A percentile compares a stretch with the other conserved stretches of the same genome.
These are phyloP conservation scores for Chaetoceros tenuissimus DNA, from an alignment of 108 stramenopile species.

Conservation along the genomic window DNA sequence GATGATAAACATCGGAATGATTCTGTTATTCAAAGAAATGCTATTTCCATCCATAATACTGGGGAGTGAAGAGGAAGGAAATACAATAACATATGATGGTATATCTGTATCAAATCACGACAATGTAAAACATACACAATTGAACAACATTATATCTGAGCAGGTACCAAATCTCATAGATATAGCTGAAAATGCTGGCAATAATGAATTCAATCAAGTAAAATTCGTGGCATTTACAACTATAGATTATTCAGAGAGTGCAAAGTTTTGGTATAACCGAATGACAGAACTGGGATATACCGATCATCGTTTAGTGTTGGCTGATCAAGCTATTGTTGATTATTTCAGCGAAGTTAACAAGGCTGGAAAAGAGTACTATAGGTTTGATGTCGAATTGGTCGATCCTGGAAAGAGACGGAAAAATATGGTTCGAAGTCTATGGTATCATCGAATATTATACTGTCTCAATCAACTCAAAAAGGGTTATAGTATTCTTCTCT, in stretches of 20 bases:
- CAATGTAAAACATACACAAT: too few relatives aligned
- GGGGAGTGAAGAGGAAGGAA: too few relatives aligned
- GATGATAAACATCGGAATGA: too few relatives aligned
- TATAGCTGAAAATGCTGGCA: too few relatives aligned
- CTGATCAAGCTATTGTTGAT: slow-evolving; percentile 6
- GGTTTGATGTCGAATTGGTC: not conserved
- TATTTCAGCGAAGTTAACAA: not conserved
- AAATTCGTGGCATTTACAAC: slow-evolving; percentile 39
- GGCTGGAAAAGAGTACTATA: not conserved
- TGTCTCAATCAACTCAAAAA: slow-evolving; percentile 15
- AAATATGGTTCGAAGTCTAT: not conserved
- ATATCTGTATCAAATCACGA: too few relatives aligned
- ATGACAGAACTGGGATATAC: slow-evolving; percentile 22
- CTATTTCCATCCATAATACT: too few relatives aligned
- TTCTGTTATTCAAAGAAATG: too few relatives aligned
- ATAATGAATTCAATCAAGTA: too few relatives aligned
- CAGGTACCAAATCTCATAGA: too few relatives aligned
- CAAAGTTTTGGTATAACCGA: slow-evolving; percentile 27
- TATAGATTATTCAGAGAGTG: slow-evolving; percentile 18
- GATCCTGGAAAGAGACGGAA: not conserved
- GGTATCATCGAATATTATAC: slow-evolving; percentile 6
- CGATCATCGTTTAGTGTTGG: slow-evolving; percentile 12
- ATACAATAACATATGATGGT: too few relatives aligned
- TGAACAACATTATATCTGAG: too few relatives aligned
- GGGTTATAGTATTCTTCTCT: slow-evolving; percentile 29